Evolutionary conservation across 768 basidiomycete species (phyloP).

Genomic region (Rhizopogon salebrosus): DNA sequence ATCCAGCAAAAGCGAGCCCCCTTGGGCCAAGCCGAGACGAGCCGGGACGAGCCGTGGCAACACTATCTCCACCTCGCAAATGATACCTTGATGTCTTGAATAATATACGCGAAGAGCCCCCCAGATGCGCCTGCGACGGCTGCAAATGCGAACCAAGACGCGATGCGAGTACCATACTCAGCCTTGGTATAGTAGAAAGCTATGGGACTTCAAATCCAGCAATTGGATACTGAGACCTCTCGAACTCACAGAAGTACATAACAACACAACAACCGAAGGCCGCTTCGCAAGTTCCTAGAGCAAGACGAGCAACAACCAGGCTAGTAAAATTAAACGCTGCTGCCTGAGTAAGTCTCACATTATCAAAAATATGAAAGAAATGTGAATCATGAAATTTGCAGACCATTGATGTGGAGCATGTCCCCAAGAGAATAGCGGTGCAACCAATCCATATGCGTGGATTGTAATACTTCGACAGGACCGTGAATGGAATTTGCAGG

Average conservation of each 20-base stretch:
- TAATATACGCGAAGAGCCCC: conserved; percentile 47
- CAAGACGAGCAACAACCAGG: background rate
- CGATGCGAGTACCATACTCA: conserved; percentile 41
- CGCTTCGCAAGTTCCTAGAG: conserved; percentile 30
- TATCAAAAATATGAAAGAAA: background rate
- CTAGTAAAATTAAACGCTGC: background rate
- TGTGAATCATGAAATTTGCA: conserved; percentile 1
- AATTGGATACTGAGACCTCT: conserved; percentile 13
- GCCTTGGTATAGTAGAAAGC: conserved; percentile 46
- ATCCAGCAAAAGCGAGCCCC: too few relatives aligned
- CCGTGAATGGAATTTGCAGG: conserved; percentile 62
- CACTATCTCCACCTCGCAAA: conserved; percentile 41
- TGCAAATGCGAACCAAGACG: conserved; percentile 52
- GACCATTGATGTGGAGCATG: conserved; percentile 70
- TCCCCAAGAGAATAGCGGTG: conserved; percentile 68
- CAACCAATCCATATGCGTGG: conserved; percentile 65
- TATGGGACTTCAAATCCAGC: conserved; percentile 10
- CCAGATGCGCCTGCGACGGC: conserved; percentile 53
- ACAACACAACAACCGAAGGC: conserved; percentile 28
- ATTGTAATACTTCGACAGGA: conserved; percentile 60
- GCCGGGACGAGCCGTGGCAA: too few relatives aligned
- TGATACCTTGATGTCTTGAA: conserved; percentile 34
- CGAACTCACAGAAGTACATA: conserved; percentile 23
- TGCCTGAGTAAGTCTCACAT: too few relatives aligned
- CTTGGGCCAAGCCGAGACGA: too few relatives aligned